phyloP scores from a whole-genome alignment of 2,329 filamentous ascomycete genomes.

The Diaporthe ilicicola region DNA sequence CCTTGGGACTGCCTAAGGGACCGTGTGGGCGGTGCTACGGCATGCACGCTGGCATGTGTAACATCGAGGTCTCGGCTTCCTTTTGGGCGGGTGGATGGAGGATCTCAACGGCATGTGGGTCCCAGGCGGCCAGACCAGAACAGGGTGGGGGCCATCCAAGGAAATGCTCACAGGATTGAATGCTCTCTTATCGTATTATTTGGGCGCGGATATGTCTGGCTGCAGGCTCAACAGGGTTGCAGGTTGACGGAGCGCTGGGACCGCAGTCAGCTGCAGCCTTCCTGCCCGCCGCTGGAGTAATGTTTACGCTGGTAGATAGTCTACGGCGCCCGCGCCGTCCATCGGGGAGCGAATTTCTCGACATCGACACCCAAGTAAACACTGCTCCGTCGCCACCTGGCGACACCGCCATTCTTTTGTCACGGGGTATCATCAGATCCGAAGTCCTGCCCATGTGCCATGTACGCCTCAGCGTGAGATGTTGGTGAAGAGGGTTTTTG shows the following conservation, averaged over 20 bases:
- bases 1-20: too few relatives aligned
- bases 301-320: neutral
- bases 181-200: neutral
- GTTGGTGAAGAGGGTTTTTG: neutral
- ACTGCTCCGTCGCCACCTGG: neutral
- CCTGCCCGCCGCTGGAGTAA: neutral
- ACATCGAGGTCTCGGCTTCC: too few relatives aligned
- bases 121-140: neutral
- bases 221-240: too few relatives aligned
- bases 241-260: too few relatives aligned
- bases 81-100: too few relatives aligned
- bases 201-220: too few relatives aligned
- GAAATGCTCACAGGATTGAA: too few relatives aligned
- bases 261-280: too few relatives aligned
- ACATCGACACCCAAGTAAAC: neutral
- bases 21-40: too few relatives aligned
- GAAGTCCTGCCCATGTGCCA: neutral
- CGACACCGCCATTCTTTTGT: neutral
- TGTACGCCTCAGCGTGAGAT: too few relatives aligned
- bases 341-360: neutral
- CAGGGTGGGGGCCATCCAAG: neutral
- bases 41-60: too few relatives aligned
- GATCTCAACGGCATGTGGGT: neutral
- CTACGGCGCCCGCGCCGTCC: neutral
- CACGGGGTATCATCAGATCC: constrained; percentile 1